A percentile compares a stretch with the other conserved stretches of the same genome.
Conservation (phyloP, 805 yeast species). For the Pichia thaimueangensis region DNA sequence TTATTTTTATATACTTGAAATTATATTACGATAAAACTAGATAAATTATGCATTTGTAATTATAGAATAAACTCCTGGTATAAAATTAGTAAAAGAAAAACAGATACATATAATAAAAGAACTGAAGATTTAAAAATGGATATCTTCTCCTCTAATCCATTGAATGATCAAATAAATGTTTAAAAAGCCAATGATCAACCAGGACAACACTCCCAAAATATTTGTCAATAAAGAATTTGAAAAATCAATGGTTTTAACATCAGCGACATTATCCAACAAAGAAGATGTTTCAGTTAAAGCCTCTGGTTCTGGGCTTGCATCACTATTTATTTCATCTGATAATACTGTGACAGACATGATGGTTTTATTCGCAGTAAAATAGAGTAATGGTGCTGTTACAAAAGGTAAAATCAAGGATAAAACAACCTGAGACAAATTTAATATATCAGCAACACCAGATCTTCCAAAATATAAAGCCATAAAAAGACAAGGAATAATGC, state of each 20-base stretch:
- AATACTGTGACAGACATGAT: slow-evolving; percentile 54
- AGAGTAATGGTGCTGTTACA: slow-evolving; percentile 77
- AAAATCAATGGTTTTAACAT: slow-evolving; percentile 39
- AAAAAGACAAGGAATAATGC: slow-evolving; percentile 74
- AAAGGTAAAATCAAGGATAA: slow-evolving; percentile 79
- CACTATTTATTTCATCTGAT: not conserved
- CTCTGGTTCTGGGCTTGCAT: not conserved
- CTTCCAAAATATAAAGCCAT: slow-evolving; percentile 70
- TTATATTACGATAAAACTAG: too few relatives aligned
- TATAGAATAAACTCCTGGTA: too few relatives aligned
- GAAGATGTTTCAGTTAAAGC: slow-evolving; percentile 6
- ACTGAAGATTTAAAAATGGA: slow-evolving; percentile 29
- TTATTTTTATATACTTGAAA: too few relatives aligned
- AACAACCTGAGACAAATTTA: slow-evolving; percentile 83
- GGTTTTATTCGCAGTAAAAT: slow-evolving; percentile 63
- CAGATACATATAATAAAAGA: too few relatives aligned
- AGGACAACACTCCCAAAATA: slow-evolving; percentile 45
- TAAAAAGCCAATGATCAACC: slow-evolving; percentile 67
- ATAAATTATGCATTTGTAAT: too few relatives aligned
- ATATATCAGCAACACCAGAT: slow-evolving; percentile 60
- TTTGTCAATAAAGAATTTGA: slow-evolving; percentile 59
- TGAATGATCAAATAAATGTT: slow-evolving; percentile 49
- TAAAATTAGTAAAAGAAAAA: too few relatives aligned
- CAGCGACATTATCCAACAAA: not conserved
- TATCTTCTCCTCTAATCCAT: slow-evolving; percentile 30